These are phyloP conservation scores for Aspergillus affinis DNA, from an alignment of 495 filamentous ascomycete species.

Conservation along the genomic window DNA sequence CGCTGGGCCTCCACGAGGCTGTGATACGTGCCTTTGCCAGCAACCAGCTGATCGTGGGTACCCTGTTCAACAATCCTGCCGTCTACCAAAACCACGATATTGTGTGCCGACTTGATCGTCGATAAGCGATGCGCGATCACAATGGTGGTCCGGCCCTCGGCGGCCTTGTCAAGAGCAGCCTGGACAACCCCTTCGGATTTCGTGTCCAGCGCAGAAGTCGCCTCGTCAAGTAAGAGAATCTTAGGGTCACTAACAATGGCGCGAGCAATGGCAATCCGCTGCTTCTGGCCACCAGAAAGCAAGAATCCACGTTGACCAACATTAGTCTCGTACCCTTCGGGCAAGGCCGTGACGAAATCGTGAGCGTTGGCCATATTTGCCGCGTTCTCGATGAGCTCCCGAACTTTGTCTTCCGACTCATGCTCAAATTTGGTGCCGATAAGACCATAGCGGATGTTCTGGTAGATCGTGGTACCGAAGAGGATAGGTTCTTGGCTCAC, in stretches of 20 bases:
- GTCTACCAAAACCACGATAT: slow-evolving; percentile 88
- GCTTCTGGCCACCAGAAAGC: slow-evolving; percentile 92
- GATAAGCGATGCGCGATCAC: slow-evolving; percentile 93
- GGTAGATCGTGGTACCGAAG: slow-evolving; percentile 82
- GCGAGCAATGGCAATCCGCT: slow-evolving; percentile 85
- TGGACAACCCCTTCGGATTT: slow-evolving; percentile 95
- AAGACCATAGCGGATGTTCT: slow-evolving; percentile 84
- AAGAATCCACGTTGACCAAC: slow-evolving; percentile 94
- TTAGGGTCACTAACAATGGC: slow-evolving; percentile 94
- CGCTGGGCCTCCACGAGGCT: slow-evolving; percentile 78
- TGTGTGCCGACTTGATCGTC: slow-evolving; percentile 90
- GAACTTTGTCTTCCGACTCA: slow-evolving; percentile 61
- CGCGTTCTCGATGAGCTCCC: slow-evolving; percentile 71
- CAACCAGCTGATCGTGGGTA: slow-evolving; percentile 70
- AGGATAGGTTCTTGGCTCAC: slow-evolving; percentile 74
- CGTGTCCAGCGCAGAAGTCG: slow-evolving; percentile 92
- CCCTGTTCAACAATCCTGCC: slow-evolving; percentile 90
- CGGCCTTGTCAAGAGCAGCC: slow-evolving; percentile 82
- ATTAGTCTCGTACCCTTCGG: slow-evolving; percentile 89
- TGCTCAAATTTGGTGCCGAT: slow-evolving; percentile 80
- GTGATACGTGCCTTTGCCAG: slow-evolving; percentile 61
- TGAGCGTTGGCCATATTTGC: slow-evolving; percentile 92
- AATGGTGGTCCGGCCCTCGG: slow-evolving; percentile 91
- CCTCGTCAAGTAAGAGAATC: slow-evolving; percentile 91
- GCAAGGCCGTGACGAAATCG: slow-evolving; percentile 80